Evolutionary conservation across 1,284 basidiomycete genomes (phyloP).

Genomic region (Psilocybe mexicana): DNA sequence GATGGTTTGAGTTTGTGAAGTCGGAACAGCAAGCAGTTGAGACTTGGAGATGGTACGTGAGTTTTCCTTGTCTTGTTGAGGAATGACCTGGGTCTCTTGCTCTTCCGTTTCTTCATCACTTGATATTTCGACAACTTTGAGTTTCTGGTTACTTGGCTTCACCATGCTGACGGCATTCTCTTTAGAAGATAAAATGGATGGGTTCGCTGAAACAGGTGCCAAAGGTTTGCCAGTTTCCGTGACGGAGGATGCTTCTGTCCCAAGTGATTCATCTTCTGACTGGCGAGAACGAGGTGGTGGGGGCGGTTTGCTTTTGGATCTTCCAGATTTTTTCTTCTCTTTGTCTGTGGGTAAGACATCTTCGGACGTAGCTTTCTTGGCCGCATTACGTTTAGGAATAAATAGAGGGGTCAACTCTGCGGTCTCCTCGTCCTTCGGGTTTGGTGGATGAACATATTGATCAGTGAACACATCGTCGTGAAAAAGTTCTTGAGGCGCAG

Average conservation of each 20-base stretch:
- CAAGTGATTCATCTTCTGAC: slow-evolving; percentile 5
- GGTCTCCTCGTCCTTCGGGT: background rate
- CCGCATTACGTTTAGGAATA: slow-evolving; percentile 28
- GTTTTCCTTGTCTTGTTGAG: slow-evolving; percentile 7
- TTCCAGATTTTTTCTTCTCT: slow-evolving; percentile 19
- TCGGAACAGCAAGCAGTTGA: background rate
- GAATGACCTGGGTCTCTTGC: slow-evolving; percentile 9
- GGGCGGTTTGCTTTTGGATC: slow-evolving; percentile 17
- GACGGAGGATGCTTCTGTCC: background rate
- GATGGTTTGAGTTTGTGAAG: background rate
- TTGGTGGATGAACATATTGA: slow-evolving; percentile 9
- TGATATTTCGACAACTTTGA: slow-evolving; percentile 30
- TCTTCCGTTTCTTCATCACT: slow-evolving; percentile 25
- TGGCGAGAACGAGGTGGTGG: slow-evolving; percentile 4
- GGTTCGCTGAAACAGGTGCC: slow-evolving; percentile 3
- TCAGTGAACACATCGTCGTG: slow-evolving; percentile 22
- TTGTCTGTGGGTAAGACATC: slow-evolving; percentile 6
- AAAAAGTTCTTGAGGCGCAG: slow-evolving; percentile 16
- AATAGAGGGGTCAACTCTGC: slow-evolving; percentile 26
- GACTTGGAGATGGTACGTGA: background rate
- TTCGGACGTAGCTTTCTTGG: slow-evolving; percentile 4
- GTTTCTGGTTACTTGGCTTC: slow-evolving; percentile 16
- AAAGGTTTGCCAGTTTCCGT: background rate
- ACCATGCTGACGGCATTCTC: slow-evolving; percentile 10
- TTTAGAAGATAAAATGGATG: slow-evolving; percentile 1